Base-by-base conservation (phyloP, 441 rosid genomes). In the Macaranga tanarius region DNA sequence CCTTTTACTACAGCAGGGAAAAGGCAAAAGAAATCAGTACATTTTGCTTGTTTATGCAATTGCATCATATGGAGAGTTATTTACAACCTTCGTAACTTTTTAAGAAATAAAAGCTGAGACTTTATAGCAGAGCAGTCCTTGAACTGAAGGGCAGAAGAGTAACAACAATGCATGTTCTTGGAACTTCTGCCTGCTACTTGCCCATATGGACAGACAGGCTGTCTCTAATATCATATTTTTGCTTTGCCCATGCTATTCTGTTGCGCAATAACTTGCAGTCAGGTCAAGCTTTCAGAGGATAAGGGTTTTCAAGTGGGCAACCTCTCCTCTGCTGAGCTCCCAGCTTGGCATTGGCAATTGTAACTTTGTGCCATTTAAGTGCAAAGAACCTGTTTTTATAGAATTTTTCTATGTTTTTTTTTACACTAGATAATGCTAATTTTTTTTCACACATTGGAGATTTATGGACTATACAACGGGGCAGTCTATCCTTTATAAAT, bases 151-250 rank as follows among this genome's bases (percentile, higher is more conserved):
- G 71, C 10, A 65, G 42, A 58, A 48, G 19, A 28, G 54, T 61
- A 70, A 64, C 15, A 61, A 56, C 45, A 51, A 50, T 38, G 70
- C 31, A 44, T 25, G 62, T 12, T 57, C 76, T 73, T 70, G 84
- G 80, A 48, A 71, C 42, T 71, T 25, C 75, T 34, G 75, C 51
- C 51, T 22, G 50, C 34, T 31, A 62, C 57, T 54, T 71, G 65
- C 64, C 69, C 64, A 22, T 15, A 10, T 15, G 0, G 34, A 23
- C 7, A 16, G 76, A 71, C 79, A 75, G 80, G 68, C 82, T 73
- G 83, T 77, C 78, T 67, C 45, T 10, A 45, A 22, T 60, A 45
- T 71, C 66, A 62, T 48, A 16, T 52, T n/a, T n/a, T n/a, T n/a
- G n/a, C n/a, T n/a, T 65, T 64, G 62, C 45, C 65, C 77, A 70